A percentile compares a stretch with the other conserved stretches of the same genome.
Conservation (phyloP, 2,329 filamentous ascomycete species). For the Malbranchea cinnamomea region DNA sequence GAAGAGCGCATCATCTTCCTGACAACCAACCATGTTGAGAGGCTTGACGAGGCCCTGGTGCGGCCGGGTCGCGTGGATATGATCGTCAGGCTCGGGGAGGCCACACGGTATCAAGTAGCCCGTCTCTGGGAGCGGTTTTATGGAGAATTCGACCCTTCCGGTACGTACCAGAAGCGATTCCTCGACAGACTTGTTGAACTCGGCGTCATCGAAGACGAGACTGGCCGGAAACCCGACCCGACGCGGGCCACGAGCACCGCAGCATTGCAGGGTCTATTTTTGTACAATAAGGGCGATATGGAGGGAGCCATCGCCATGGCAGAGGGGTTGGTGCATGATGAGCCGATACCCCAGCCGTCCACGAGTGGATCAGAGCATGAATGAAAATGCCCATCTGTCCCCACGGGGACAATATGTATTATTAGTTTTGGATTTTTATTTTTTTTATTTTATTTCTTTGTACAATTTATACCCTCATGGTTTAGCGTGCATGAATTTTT, state of each 20-base stretch:
- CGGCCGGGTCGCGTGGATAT: constrained; percentile 87
- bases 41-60: constrained; percentile 76
- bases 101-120: constrained; percentile 67
- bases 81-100: constrained; percentile 78
- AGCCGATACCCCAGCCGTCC: too few relatives aligned
- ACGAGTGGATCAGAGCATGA: too few relatives aligned
- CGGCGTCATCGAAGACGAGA: constrained; percentile 49
- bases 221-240: constrained; percentile 31
- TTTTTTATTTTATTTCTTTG: too few relatives aligned
- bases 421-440: too few relatives aligned
- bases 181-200: constrained; percentile 53
- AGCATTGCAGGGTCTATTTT: constrained; percentile 80
- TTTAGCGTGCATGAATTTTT: too few relatives aligned
- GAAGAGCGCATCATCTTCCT: constrained; percentile 89
- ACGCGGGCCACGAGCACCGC: constrained; percentile 61
- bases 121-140: constrained; percentile 95
- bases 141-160: constrained; percentile 56
- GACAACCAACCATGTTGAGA: constrained; percentile 87
- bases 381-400: too few relatives aligned
- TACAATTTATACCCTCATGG: too few relatives aligned
- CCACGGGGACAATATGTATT: too few relatives aligned
- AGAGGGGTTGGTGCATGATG: constrained; percentile 28
- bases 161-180: constrained; percentile 51
- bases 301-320: constrained; percentile 73
- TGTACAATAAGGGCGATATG: constrained; percentile 89